Conservation (phyloP, 2,329 filamentous ascomycete genomes). For the Helminthosporium solani region DNA sequence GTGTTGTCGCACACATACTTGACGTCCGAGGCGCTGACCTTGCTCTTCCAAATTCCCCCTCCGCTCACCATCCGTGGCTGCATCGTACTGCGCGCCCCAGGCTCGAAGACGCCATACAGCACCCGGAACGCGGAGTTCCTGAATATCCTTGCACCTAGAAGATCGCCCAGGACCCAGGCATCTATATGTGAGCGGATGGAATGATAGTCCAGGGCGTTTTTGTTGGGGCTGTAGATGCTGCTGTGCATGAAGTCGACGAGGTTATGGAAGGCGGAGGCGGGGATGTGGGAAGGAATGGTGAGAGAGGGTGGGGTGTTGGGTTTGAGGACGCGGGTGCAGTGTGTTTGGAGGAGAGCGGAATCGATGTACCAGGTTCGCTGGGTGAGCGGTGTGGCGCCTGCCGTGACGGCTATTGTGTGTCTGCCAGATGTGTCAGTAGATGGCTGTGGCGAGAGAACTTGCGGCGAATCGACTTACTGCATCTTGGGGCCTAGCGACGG, state of each 20-base stretch:
- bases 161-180: constrained; percentile 14
- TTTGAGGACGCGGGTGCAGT: constrained; percentile 9
- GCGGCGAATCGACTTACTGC: background rate
- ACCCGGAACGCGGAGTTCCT: constrained; percentile 10
- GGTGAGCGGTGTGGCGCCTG: constrained; percentile 2
- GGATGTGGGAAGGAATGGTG: constrained; percentile 1
- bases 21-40: constrained; percentile 12
- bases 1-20: constrained; percentile 11
- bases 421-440: background rate
- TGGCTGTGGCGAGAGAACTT: background rate
- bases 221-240: constrained; percentile 21
- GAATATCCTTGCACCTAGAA: constrained; percentile 10
- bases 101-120: constrained; percentile 10
- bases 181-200: constrained; percentile 6
- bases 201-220: constrained; percentile 7
- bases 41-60: background rate
- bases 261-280: constrained; percentile 14
- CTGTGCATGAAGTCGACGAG: constrained; percentile 19
- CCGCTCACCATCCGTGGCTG: background rate
- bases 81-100: background rate
- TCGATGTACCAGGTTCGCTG: constrained; percentile 13
- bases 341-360: constrained; percentile 8
- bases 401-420: background rate
- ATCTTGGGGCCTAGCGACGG: background rate
- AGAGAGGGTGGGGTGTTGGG: background rate